Base-by-base conservation (phyloP, 306 rosid species). In the Carpinus viminea region DNA sequence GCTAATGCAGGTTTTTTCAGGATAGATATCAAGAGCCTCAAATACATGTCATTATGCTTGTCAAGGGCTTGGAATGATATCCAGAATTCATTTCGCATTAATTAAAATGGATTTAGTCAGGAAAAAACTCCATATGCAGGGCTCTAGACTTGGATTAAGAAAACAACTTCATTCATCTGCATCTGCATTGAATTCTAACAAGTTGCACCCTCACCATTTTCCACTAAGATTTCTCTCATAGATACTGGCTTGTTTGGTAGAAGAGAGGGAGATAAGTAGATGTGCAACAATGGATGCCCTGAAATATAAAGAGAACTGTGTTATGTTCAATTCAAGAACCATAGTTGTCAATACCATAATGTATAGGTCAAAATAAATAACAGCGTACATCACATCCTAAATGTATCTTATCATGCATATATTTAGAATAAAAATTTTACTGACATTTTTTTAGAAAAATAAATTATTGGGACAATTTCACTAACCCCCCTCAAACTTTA, bases 281-380 rank as follows among this genome's bases (percentile, higher is more conserved):
- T 76, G 51, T 86, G 82, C 73, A 80, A 55, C 28, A 82, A 70
- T 12, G 87, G 80, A 82, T 85, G 78, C 74, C 92, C 90, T 80
- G 85, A 65, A 84, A 79, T 46, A 71, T 43, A 53, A 60, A 61
- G 28, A 26, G 26, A 41, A 61, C 20, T 51, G 38, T 51, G 66
- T 20, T 60, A 54, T 50, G 70, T 79, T 70, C 72, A 28, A 13
- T 31, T 70, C 38, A 64, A 74, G 24, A 61, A 59, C 68, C 41
- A 38, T 43, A 31, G 20, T 54, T n/a, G 43, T 55, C 10, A 54
- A 47, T 74, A 13, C 38, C 50, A 41, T n/a, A 54, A 4, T 20
- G 26, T 31, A 47, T 18, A 57, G 57, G 24, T 0, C 15, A 34
- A 74, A 74, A 43, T 71, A 53, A 48, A 50, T 41, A 74, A 26